Base-by-base conservation (phyloP, 2,329 filamentous ascomycete species). In the Fusarium chlamydosporum region DNA sequence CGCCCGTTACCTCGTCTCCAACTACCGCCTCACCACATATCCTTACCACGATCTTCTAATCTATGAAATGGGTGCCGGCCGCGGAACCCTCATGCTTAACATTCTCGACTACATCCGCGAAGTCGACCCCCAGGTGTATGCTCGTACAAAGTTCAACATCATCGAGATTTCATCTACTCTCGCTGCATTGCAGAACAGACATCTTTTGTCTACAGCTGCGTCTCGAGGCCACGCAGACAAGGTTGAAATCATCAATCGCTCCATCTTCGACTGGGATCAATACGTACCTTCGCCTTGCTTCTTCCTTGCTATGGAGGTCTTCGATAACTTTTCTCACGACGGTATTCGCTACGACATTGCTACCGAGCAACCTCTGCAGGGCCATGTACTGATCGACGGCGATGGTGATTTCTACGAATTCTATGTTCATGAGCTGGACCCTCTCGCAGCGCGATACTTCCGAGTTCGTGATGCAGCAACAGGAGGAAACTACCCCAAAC, bases 251-350 rank as follows among this genome's bases (percentile, higher is more conserved):
- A 90, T 98, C 80, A 97, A 98, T 82, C 88, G 89, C 72, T 96
- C 92, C 75, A 92, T 99, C 76, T 98, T 99, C 76, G 93, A 97
- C 79, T 99, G 96, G 95, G 84, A 91, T 69, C 88, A 88, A 46
- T 92, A 92, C 71, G 92, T 97, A n/a, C 91, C 93, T 10, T 92
- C 91, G 4, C 96, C 95, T 0, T 98, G 96, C 83, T 99, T 97
- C 85, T 98, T 99, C 84, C 88, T 99, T 41, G 96, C 95, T 43
- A 91, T 99, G 80, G 96, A 99, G 81, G 96, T 99, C 70, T 97
- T 97, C 76, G 96, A 99, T 83, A 99, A 99, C 82, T 98, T 99
- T 78, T 90, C 93, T 35, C 96, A 99, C 82, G 96, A 99, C 81
- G 88, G 91, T 61, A 89, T 99, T 66, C 94, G 96, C 68, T 99